Conservation (phyloP, 768 basidiomycete species). For the Strobilomyces confusus region DNA sequence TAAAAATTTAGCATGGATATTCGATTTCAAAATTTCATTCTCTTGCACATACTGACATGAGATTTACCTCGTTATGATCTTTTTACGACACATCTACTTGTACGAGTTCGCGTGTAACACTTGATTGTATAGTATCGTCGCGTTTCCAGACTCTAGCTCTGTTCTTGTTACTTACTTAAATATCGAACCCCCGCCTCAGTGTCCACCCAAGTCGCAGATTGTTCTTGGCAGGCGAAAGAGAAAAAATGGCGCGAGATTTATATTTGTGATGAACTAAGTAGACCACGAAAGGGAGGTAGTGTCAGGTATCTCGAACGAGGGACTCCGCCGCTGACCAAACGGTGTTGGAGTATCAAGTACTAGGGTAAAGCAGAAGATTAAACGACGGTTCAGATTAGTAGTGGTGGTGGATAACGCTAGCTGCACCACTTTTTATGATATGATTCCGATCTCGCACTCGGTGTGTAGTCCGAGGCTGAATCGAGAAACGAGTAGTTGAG, state of each 20-base stretch:
- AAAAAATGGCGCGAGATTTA: too few species aligned
- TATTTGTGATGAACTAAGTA: not conserved
- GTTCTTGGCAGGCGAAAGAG: not conserved
- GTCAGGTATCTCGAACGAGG: not conserved
- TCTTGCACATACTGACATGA: not conserved
- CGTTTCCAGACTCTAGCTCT: not conserved
- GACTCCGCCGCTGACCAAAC: not conserved
- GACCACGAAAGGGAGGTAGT: not conserved
- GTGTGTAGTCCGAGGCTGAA: too few species aligned
- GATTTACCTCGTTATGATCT: not conserved
- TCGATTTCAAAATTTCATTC: not conserved
- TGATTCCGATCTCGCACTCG: not conserved
- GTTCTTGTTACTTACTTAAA: too few species aligned
- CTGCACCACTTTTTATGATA: slow-evolving; percentile 2
- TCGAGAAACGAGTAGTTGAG: not conserved
- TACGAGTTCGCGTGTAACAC: not conserved
- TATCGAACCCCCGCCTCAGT: too few species aligned
- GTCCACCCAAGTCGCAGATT: not conserved
- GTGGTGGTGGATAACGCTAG: not conserved
- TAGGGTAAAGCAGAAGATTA: not conserved
- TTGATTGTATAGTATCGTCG: not conserved
- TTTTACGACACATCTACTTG: not conserved
- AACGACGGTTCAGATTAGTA: not conserved
- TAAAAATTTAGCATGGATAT: not conserved
- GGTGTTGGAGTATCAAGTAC: not conserved